phyloP scores from a whole-genome alignment of 345 rosid genomes.

The Eucalyptus shirleyi region DNA sequence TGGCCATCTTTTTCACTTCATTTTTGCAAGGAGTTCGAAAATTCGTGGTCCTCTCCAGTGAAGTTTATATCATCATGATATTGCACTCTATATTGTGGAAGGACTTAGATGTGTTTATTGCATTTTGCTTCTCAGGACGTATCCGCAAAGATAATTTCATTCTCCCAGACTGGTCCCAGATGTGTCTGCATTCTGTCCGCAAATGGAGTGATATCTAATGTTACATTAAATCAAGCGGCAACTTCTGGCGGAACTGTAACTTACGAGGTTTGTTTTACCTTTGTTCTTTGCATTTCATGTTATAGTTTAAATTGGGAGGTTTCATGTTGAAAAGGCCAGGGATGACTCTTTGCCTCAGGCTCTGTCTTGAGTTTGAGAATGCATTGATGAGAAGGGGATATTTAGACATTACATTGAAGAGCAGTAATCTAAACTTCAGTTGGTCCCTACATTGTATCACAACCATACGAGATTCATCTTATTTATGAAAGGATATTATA shows the following conservation, averaged over 20 bases:
- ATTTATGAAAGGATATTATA: neutral
- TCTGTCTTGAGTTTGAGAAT: neutral
- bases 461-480: neutral
- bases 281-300: neutral
- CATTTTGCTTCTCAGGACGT: slow-evolving; percentile 33
- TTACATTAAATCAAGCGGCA: slow-evolving; percentile 52
- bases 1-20: neutral
- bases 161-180: slow-evolving; percentile 54
- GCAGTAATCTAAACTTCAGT: neutral
- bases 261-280: slow-evolving; percentile 38
- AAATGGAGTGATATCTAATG: slow-evolving; percentile 65
- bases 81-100: neutral
- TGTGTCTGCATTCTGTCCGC: slow-evolving; percentile 59
- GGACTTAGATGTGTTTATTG: neutral
- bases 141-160: slow-evolving; percentile 50
- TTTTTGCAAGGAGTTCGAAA: neutral
- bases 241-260: slow-evolving; percentile 67
- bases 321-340: neutral
- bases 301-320: neutral
- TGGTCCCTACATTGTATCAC: neutral
- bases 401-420: neutral
- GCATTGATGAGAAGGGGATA: neutral
- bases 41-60: neutral
- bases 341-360: neutral
- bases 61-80: neutral